These are phyloP conservation scores for Chrysopogon serrulatus DNA, from an alignment of 176 grass and related monocot species.

Conservation along the genomic window DNA sequence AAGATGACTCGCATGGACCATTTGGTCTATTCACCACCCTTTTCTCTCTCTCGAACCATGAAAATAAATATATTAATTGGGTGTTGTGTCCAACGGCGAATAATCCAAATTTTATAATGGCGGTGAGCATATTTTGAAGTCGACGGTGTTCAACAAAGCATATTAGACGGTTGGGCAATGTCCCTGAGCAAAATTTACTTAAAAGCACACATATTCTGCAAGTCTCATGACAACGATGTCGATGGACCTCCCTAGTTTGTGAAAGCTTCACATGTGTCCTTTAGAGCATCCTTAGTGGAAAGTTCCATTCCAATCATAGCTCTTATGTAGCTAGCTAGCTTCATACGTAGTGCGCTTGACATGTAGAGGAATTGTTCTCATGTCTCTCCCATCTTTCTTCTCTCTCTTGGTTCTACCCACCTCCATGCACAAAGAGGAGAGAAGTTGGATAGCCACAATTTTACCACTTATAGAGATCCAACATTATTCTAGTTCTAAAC, in stretches of 20 bases:
- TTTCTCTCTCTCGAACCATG: too few species aligned
- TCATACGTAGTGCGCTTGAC: background rate
- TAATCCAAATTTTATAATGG: too few species aligned
- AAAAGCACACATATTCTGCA: too few species aligned
- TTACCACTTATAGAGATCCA: background rate
- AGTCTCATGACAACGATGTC: background rate
- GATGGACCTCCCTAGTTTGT: background rate
- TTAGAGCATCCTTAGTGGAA: background rate
- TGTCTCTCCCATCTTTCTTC: background rate
- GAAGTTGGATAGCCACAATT: background rate
- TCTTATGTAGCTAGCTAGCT: background rate
- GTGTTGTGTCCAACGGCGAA: too few species aligned
- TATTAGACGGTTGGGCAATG: too few species aligned
- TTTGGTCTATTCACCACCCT: too few species aligned
- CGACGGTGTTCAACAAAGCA: too few species aligned
- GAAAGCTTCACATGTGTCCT: background rate
- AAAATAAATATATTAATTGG: too few species aligned
- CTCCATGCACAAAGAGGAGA: background rate
- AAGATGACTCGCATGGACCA: too few species aligned
- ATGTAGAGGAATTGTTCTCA: background rate
- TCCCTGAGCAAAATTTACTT: too few species aligned
- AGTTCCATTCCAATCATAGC: background rate
- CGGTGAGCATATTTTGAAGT: too few species aligned
- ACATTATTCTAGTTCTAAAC: background rate
- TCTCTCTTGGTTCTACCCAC: background rate